Evolutionary conservation across 306 rosid genomes (phyloP), one percentile per base, ranked within the genome.

Genomic region (Lotus japonicus): DNA sequence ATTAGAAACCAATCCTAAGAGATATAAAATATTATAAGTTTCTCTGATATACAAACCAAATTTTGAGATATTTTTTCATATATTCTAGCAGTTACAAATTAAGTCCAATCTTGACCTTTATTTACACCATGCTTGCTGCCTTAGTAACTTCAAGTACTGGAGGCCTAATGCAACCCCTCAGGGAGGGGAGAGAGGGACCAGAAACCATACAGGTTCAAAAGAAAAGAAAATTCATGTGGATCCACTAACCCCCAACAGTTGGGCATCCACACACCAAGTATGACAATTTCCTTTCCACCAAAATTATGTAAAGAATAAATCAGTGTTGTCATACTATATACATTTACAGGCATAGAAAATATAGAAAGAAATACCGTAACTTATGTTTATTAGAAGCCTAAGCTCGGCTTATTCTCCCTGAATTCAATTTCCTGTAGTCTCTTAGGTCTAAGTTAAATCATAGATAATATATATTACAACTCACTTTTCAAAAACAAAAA

Each of bases 271-370:
- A 64, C 54, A 58, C n/a, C 56, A 77, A 36, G 53, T 11, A 11
- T n/a, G 38, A 16, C 17, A 17, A 39, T 7, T 71, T 18, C 65
- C 53, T 57, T 64, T 53, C 17, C 65, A 28, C 60, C 16, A 59
- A 44, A 64, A 28, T 43, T 11, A 57, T 49, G 43, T 36, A 36
- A 36, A 31, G 57, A 35, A 44, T 4, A 60, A 13, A 45, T 60
- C 51, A 9, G 54, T 38, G 31, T 59, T 41, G 7, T 0, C 66
- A 42, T 38, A 67, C 39, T 45, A 53, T 7, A 16, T 58, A 46
- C 17, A 60, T 46, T 62, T 44, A 42, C 72, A 36, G 36, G 54
- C 14, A 74, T 33, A 73, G 14, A 23, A 67, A 67, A 67, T 12
- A 58, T 49, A 21, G 17, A 31, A 71, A 16, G 44, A 71, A 39